Base-by-base conservation (phyloP, 108 stramenopile genomes). In the Cylindrotheca closterium region DNA sequence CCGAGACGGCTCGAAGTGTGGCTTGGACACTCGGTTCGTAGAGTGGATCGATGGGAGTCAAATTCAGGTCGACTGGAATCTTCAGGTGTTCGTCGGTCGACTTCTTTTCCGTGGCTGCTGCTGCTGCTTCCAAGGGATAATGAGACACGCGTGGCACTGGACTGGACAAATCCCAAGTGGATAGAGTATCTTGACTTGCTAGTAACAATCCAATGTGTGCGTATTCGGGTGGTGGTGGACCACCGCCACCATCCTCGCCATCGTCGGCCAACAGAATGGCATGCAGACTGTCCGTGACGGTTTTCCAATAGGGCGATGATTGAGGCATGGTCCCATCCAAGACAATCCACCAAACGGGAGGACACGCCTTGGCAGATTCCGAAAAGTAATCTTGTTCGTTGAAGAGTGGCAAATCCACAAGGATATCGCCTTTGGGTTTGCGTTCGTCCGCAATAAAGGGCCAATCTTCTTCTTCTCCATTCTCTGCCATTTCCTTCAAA, bases 321-420 rank as follows among this genome's bases (percentile, higher is more conserved):
- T 45, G n/a, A 21, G 47, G 49, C 42, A 18, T 42, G 12, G 47
- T 53, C 2, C 75, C 81, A 62, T 86, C 85, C 21, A 86, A 51
- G 0, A 82, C 64, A 55, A 82, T 59, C 62, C 75, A 78, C 76
- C 78, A 80, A 2, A 86, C 60, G 21, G 81, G 81, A 8, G 85
- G 85, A 80, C 81, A 82, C 0, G 60, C 55, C 60, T 56, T 75
- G 55, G 80, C 80, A 4, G 79, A 24, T 42, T 7, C 37, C 7
- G 7, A 7, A 15, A 42, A 42, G 37, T 15, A 42, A 7, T 42
- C 37, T 42, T 42, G 7, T 15, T 42, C 10, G 37, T 42, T 42
- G 15, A 42, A 42, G 37, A 42, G 37, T 42, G 37, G 37, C 15
- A 42, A 42, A 10, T 42, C 10, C 7, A 42, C 37, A 42, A 42